phyloP scores from a whole-genome alignment of 78 protist genomes.

The Planoprotostelium fungivorum region DNA sequence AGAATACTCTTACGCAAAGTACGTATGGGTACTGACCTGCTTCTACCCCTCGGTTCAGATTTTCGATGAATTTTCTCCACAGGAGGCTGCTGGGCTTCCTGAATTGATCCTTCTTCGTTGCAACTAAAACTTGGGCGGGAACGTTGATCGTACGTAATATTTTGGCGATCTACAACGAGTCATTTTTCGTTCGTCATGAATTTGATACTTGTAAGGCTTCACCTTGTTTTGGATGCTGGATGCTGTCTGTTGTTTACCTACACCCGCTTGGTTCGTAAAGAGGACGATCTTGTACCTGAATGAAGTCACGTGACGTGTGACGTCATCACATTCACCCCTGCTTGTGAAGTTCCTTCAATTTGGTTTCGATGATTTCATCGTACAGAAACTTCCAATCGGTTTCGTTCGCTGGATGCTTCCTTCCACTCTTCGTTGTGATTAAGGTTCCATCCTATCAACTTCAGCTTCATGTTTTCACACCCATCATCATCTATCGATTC shows the following conservation, averaged over 20 bases:
- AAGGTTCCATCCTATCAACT: constrained; percentile 37
- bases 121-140: constrained; percentile 8
- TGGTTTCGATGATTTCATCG: neutral
- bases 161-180: neutral
- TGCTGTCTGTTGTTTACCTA: constrained; percentile 9
- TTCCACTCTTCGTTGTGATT: constrained; percentile 25
- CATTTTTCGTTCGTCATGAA: too few species aligned
- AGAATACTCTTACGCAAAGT: neutral
- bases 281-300: constrained; percentile 24
- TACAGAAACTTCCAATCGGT: constrained; percentile 31
- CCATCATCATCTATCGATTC: too few species aligned
- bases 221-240: constrained; percentile 2
- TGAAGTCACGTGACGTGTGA: neutral
- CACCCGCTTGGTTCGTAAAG: constrained; percentile 62
- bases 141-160: neutral
- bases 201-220: neutral
- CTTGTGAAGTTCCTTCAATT: neutral
- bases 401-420: constrained; percentile 14
- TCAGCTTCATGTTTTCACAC: too few species aligned
- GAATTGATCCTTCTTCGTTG: constrained; percentile 9
- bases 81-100: constrained; percentile 52
- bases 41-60: neutral
- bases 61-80: constrained; percentile 38
- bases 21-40: neutral
- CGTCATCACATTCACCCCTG: neutral